These are phyloP conservation scores for Cucurbita argyrosperma DNA, from an alignment of 306 rosid species.

Conservation along the genomic window DNA sequence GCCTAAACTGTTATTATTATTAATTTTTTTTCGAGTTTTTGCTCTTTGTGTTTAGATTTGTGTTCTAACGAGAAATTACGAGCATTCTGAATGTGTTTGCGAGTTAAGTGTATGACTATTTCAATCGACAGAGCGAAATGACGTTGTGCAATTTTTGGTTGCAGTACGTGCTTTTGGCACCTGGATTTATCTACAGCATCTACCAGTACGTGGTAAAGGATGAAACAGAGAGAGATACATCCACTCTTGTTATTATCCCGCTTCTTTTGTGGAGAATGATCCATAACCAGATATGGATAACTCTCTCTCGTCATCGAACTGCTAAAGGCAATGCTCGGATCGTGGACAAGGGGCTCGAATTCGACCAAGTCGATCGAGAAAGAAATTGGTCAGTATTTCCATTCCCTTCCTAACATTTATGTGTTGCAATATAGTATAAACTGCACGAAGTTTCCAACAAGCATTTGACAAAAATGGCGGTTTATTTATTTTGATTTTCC, in stretches of 20 bases:
- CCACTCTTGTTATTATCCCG: conserved; percentile 6
- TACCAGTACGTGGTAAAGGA: conserved; percentile 4
- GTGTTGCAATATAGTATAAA: background rate
- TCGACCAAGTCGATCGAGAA: conserved; percentile 26
- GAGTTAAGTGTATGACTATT: background rate
- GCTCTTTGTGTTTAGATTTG: background rate
- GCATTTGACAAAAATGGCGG: background rate
- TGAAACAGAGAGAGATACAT: conserved; percentile 5
- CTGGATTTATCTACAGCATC: conserved; percentile 15
- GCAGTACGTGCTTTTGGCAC: conserved; percentile 12
- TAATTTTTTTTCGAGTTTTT: background rate
- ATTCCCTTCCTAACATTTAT: background rate
- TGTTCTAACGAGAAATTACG: background rate
- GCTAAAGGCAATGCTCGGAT: conserved; percentile 17
- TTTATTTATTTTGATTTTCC: background rate
- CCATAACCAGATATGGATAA: conserved; percentile 26
- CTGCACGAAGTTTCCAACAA: background rate
- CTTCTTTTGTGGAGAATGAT: conserved; percentile 13
- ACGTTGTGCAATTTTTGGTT: background rate
- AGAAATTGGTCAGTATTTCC: conserved; percentile 14
- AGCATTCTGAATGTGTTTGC: background rate
- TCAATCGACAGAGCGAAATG: background rate
- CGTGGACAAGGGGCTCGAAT: conserved; percentile 20
- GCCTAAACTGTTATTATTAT: background rate
- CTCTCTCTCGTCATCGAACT: conserved; percentile 14